Evolutionary conservation across 768 basidiomycete genomes (phyloP), one percentile per base, ranked within the genome.

Genomic region (Kwoniella pini): DNA sequence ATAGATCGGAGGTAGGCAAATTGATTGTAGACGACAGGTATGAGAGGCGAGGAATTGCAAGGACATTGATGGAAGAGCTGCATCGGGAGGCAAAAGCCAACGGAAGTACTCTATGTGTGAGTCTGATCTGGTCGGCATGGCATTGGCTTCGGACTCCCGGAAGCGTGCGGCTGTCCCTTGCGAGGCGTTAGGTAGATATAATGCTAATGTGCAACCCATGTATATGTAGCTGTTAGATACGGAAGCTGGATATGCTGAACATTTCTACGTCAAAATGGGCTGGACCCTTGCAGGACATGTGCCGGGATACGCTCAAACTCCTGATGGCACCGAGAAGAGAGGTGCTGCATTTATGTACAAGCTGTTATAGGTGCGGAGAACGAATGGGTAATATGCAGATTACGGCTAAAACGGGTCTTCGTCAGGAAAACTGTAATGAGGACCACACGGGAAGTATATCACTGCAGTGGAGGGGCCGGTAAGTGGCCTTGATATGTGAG

Each of bases 201-300:
- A n/a, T n/a, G n/a, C n/a, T n/a, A n/a, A n/a, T n/a, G n/a, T n/a
- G n/a, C n/a, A n/a, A n/a, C n/a, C n/a, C n/a, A n/a, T n/a, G n/a
- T n/a, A n/a, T n/a, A n/a, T n/a, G n/a, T 24, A 64, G 62, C 44
- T 64, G 38, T 28, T 64, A n/a, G 62, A 64, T 33, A 64, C 62
- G n/a, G 62, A 64, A 43, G 62, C 48, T 17, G 62, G 57, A 1
- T 64, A 64, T 26, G 62, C 62, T 9, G 57, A 64, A 44, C 49
- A 64, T 24, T 50, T 64, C 19, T 64, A 64, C 36, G 19, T 17
- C 26, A 30, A 27, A 7, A 12, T 58, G 28, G 62, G 62, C 4
- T 64, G 62, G 62, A 58, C 46, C 19, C 31, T 44, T 15, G 7
- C 44, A 11, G 62, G 62, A 5, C 26, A 30, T n/a, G 39, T 64